Evolutionary conservation across 768 basidiomycete species (phyloP).

Genomic region (Tylopilus balloui): DNA sequence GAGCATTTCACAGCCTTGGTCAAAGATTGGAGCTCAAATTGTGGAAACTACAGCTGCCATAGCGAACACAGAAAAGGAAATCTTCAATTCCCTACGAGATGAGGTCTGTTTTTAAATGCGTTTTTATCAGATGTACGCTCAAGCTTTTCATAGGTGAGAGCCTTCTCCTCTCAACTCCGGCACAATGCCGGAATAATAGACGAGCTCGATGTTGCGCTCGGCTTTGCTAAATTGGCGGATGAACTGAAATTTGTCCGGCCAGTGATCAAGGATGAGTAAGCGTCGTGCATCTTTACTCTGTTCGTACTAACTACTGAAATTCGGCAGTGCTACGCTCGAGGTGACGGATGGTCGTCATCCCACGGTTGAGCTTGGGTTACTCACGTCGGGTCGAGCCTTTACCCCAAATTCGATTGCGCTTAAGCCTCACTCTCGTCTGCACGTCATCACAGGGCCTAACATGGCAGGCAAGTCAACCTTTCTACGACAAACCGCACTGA

Average conservation of each 20-base stretch:
- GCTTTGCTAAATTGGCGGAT: conserved; percentile 74
- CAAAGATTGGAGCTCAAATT: conserved; percentile 65
- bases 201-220: conserved; percentile 80
- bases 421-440: conserved; percentile 56
- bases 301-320: conserved; percentile 1
- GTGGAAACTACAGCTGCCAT: conserved; percentile 53
- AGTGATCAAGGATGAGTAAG: conserved; percentile 63
- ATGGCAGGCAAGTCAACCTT: conserved; percentile 95
- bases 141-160: conserved; percentile 50
- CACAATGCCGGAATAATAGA: conserved; percentile 76
- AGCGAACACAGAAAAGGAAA: conserved; percentile 58
- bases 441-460: conserved; percentile 90
- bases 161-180: conserved; percentile 51
- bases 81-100: conserved; percentile 62
- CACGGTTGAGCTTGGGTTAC: conserved; percentile 84
- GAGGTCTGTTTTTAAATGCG: conserved; percentile 42
- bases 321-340: conserved; percentile 49
- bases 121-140: conserved; percentile 2
- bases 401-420: conserved; percentile 78
- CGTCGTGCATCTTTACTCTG: background rate
- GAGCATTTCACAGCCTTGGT: conserved; percentile 55
- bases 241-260: conserved; percentile 79
- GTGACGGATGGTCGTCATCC: conserved; percentile 86
- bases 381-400: conserved; percentile 70
- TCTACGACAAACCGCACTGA: conserved; percentile 86